A percentile compares a stretch with the other conserved stretches of the same genome.
These are phyloP conservation scores for Haplosporangium sp. DNA, from an alignment of 371 early-diverging fungal species.

Conservation along the genomic window DNA sequence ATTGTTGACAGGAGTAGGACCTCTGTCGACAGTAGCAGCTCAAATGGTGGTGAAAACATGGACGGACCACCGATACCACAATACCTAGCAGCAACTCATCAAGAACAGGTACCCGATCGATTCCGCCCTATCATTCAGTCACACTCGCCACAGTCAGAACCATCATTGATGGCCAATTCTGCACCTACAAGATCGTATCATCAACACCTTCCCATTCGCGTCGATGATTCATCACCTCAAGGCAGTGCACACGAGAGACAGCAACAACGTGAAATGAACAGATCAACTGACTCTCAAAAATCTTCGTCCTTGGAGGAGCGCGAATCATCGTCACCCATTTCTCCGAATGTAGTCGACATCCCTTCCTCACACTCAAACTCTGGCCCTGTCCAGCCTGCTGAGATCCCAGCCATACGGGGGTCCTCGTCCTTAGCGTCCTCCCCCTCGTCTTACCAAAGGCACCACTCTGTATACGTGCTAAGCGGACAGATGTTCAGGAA, in stretches of 20 bases:
- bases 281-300: conserved; percentile 41
- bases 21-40: conserved; percentile 21
- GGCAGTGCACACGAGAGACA: conserved; percentile 23
- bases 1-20: conserved; percentile 10
- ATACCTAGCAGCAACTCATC: conserved; percentile 3
- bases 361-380: conserved; percentile 34
- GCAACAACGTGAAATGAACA: conserved; percentile 32
- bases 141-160: conserved; percentile 21
- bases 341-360: conserved; percentile 29
- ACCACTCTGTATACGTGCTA: conserved; percentile 51
- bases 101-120: conserved; percentile 11
- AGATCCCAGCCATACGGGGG: conserved; percentile 27
- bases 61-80: not conserved
- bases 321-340: conserved; percentile 42
- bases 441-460: conserved; percentile 52
- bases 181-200: conserved; percentile 35
- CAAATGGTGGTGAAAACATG: not conserved
- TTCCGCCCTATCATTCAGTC: conserved; percentile 24
- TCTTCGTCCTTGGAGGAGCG: conserved; percentile 43
- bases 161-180: conserved; percentile 17
- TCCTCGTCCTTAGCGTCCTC: conserved; percentile 51
- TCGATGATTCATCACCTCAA: conserved; percentile 17
- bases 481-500: conserved; percentile 53
- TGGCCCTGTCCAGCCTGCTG: conserved; percentile 30
- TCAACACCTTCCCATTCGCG: conserved; percentile 21